Percentiles rank a stretch among this genome's conserved stretches.
phyloP scores from a whole-genome alignment of 116 monocot genomes.

The Phalaenopsis hybrid region DNA sequence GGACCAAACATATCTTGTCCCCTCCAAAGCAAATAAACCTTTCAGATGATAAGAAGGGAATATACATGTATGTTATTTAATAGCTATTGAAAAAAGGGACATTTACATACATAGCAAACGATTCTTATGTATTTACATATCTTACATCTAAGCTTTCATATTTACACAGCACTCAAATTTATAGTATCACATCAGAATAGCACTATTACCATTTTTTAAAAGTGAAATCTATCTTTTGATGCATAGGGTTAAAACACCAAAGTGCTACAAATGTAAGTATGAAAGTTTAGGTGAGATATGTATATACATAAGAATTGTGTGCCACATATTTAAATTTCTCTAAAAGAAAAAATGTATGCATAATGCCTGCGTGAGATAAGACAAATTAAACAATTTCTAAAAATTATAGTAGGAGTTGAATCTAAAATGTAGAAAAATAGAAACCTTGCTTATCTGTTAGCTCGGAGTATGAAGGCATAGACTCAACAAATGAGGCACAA shows the following conservation, averaged over 20 bases:
- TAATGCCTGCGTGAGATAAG: not conserved
- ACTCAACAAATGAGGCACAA: conserved; percentile 46
- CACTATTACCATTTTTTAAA: too few species aligned
- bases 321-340: too few species aligned
- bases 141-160: too few species aligned
- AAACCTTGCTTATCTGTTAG: conserved; percentile 51
- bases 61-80: conserved; percentile 2
- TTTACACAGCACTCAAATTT: too few species aligned
- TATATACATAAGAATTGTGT: too few species aligned
- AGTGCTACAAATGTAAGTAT: too few species aligned
- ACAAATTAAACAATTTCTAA: not conserved
- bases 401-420: not conserved
- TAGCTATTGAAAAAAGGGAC: not conserved
- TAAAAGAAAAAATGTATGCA: not conserved
- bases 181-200: too few species aligned
- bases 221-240: too few species aligned
- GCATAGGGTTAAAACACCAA: too few species aligned
- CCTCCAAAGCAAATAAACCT: conserved; percentile 29
- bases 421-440: not conserved
- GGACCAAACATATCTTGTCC: conserved; percentile 57
- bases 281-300: too few species aligned
- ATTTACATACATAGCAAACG: too few species aligned
- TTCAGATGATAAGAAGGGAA: not conserved
- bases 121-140: too few species aligned
- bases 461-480: conserved; percentile 77